phyloP scores from a whole-genome alignment of 78 protist species.

The Pigoraptor vietnamica region DNA sequence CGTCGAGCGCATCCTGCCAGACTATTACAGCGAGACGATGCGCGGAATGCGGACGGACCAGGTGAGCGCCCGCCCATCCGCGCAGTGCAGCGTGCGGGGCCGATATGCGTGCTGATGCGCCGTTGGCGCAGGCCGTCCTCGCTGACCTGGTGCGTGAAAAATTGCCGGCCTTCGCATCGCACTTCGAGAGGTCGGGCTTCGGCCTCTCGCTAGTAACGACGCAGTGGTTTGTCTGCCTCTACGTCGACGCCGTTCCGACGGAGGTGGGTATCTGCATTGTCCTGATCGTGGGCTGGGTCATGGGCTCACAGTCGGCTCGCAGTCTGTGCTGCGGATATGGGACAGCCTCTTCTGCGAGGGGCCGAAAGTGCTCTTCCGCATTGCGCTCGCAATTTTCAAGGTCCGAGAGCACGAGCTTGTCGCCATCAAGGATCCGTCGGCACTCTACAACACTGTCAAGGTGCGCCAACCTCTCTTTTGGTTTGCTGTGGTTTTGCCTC shows the following conservation, averaged over 20 bases:
- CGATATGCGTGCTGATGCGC: too few species aligned
- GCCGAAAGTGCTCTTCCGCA: conserved; percentile 11
- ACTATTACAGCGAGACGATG: conserved; percentile 51
- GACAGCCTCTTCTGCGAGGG: conserved; percentile 60
- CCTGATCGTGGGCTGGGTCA: too few species aligned
- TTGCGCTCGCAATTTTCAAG: too few species aligned
- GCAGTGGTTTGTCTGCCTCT: conserved; percentile 64
- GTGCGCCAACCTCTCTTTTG: too few species aligned
- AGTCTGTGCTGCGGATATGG: conserved; percentile 23
- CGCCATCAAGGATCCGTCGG: too few species aligned
- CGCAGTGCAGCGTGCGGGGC: too few species aligned
- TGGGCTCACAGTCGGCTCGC: too few species aligned
- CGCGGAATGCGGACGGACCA: conserved; percentile 16
- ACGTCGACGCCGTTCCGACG: conserved; percentile 41
- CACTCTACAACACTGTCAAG: too few species aligned
- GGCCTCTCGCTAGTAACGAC: neutral
- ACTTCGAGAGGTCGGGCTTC: conserved; percentile 40
- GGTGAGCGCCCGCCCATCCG: too few species aligned
- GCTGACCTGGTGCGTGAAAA: conserved; percentile 21
- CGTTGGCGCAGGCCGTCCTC: conserved; percentile 5
- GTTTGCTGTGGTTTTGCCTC: too few species aligned
- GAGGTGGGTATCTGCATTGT: too few species aligned
- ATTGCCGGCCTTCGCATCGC: conserved; percentile 45
- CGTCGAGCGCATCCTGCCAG: conserved; percentile 49
- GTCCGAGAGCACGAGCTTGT: too few species aligned